Conservation (phyloP, 495 filamentous ascomycete genomes). For the Aspergillus taichungensis region DNA sequence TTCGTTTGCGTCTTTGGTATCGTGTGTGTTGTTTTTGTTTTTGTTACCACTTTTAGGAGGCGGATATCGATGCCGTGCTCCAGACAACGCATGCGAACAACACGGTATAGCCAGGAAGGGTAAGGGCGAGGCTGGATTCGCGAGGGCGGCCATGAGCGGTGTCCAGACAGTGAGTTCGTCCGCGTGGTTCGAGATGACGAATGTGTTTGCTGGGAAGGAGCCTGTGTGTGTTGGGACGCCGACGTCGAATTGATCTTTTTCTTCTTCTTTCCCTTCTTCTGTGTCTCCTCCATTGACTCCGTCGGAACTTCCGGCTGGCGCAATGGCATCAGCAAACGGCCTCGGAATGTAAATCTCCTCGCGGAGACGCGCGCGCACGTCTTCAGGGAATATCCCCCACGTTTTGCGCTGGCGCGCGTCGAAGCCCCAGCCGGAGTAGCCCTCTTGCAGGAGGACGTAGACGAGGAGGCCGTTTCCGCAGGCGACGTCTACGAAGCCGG, state of each 20-base stretch:
- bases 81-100: slow-evolving; percentile 81
- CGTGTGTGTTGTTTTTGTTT: not conserved
- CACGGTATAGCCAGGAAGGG: slow-evolving; percentile 91
- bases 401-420: slow-evolving; percentile 77
- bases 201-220: slow-evolving; percentile 63
- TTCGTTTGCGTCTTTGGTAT: not conserved
- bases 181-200: slow-evolving; percentile 93
- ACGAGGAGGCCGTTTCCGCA: slow-evolving; percentile 95
- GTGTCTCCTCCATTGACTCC: too few relatives aligned
- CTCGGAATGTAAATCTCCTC: slow-evolving; percentile 70
- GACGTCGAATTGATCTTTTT: slow-evolving; percentile 5
- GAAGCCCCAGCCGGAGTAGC: slow-evolving; percentile 81
- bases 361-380: slow-evolving; percentile 46
- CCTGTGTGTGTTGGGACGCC: slow-evolving; percentile 52
- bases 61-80: slow-evolving; percentile 61
- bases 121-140: slow-evolving; percentile 37
- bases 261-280: not conserved
- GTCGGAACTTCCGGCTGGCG: not conserved
- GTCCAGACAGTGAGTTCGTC: slow-evolving; percentile 97
- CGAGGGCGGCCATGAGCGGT: slow-evolving; percentile 71
- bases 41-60: slow-evolving; percentile 24
- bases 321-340: slow-evolving; percentile 32
- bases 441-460: slow-evolving; percentile 71
- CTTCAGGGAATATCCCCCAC: slow-evolving; percentile 62
- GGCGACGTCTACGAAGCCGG: slow-evolving; percentile 90